Evolutionary conservation across 768 basidiomycete species (phyloP).

Genomic region (Vararia minispora): DNA sequence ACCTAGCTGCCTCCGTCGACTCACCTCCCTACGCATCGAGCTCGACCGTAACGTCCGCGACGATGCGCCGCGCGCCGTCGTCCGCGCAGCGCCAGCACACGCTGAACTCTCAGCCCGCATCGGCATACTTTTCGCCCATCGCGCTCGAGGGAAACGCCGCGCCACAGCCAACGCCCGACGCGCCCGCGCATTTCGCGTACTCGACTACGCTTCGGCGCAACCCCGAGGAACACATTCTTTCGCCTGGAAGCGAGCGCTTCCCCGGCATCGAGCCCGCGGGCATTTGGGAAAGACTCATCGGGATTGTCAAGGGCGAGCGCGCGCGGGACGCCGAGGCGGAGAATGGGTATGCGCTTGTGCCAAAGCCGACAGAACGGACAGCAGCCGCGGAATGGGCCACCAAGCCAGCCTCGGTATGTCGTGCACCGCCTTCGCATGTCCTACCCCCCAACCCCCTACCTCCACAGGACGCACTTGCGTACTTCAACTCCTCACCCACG

Average conservation of each 20-base stretch:
- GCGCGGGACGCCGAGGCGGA: conserved; percentile 24
- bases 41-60: conserved; percentile 1
- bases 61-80: conserved; percentile 1
- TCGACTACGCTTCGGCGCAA: conserved; percentile 66
- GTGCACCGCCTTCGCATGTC: background rate
- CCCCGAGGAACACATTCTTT: too few species aligned
- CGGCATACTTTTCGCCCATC: conserved; percentile 63
- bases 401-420: conserved; percentile 5
- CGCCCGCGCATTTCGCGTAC: conserved; percentile 69
- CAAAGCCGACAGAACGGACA: conserved; percentile 3
- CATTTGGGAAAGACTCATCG: conserved; percentile 36
- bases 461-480: conserved; percentile 57
- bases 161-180: conserved; percentile 50
- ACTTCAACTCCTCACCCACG: conserved; percentile 54
- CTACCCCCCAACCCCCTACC: conserved; percentile 3
- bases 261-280: conserved; percentile 26
- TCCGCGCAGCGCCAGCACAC: conserved; percentile 16
- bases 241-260: too few species aligned
- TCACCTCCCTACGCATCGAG: background rate
- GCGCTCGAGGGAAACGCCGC: conserved; percentile 36
- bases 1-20: background rate
- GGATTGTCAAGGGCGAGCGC: conserved; percentile 29
- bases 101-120: conserved; percentile 73
- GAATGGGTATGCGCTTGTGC: conserved; percentile 25
- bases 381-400: conserved; percentile 6